A percentile compares a stretch with the other conserved stretches of the same genome.
phyloP scores from a whole-genome alignment of 2,329 filamentous ascomycete genomes.

The Alternaria gaisen region DNA sequence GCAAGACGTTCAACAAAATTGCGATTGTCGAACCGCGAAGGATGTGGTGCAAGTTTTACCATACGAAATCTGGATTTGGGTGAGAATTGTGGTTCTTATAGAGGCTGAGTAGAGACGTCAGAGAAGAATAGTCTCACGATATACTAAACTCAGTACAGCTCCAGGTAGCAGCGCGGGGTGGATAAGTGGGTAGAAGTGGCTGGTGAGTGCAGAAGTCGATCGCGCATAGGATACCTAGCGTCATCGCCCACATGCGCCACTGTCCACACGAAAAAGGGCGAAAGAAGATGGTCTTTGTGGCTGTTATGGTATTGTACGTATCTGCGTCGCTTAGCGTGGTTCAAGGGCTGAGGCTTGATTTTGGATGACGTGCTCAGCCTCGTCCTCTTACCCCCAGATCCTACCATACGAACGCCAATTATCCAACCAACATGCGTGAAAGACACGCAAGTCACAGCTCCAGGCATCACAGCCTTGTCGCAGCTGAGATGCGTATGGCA shows the following conservation, averaged over 20 bases:
- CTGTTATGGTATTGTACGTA: background rate
- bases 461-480: background rate
- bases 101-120: too few relatives aligned
- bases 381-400: background rate
- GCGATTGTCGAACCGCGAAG: too few relatives aligned
- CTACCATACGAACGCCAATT: background rate
- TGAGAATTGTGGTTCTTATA: too few relatives aligned
- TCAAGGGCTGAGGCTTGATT: constrained; percentile 6
- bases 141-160: too few relatives aligned
- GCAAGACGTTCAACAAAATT: too few relatives aligned
- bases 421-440: background rate
- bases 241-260: background rate
- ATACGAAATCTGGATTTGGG: too few relatives aligned
- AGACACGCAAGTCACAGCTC: background rate
- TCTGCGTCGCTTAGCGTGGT: background rate
- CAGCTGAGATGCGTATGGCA: background rate
- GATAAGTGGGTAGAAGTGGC: too few relatives aligned
- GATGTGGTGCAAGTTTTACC: too few relatives aligned
- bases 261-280: background rate
- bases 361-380: constrained; percentile 1
- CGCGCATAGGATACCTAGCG: too few relatives aligned
- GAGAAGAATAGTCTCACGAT: accelerated
- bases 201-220: too few relatives aligned
- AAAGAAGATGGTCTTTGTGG: background rate
- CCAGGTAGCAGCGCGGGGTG: too few relatives aligned